Percentiles rank a stretch among this genome's conserved stretches.
Conservation (phyloP, 352 stramenopile genomes). For the Thraustochytrium sp. region DNA sequence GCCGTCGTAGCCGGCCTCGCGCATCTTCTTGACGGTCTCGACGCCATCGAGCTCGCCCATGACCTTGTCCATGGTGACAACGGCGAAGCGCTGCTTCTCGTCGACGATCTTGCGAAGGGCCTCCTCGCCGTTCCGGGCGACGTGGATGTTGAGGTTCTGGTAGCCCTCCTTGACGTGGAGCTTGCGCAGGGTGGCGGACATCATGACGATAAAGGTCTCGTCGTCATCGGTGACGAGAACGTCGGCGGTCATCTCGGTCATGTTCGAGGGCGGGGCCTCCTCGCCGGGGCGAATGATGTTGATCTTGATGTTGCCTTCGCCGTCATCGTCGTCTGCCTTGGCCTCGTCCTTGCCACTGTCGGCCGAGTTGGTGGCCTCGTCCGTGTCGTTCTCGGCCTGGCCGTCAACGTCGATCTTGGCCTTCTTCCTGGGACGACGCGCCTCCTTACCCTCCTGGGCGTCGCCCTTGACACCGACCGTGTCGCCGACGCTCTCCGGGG, state of each 20-base stretch:
- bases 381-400: neutral
- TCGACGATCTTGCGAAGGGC: conserved; percentile 29
- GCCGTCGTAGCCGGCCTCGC: conserved; percentile 31
- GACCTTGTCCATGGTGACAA: conserved; percentile 37
- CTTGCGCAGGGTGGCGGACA: neutral
- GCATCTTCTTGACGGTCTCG: conserved; percentile 33
- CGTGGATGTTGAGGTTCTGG: conserved; percentile 38
- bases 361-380: neutral
- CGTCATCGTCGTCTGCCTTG: neutral
- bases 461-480: neutral
- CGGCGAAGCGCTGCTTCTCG: neutral
- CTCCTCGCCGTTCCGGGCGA: conserved; percentile 24
- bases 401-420: too few species aligned
- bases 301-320: neutral
- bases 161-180: conserved; percentile 15
- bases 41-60: conserved; percentile 35
- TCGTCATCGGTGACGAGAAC: conserved; percentile 40
- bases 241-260: conserved; percentile 18
- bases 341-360: neutral
- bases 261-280: neutral
- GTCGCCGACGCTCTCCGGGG: neutral
- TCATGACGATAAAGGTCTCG: conserved; percentile 39
- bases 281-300: conserved; percentile 15
- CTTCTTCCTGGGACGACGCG: too few species aligned
- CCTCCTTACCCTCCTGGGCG: neutral